Evolutionary conservation across 176 grass and related monocot species (phyloP).

Genomic region (Hsuehochloa calcarea): DNA sequence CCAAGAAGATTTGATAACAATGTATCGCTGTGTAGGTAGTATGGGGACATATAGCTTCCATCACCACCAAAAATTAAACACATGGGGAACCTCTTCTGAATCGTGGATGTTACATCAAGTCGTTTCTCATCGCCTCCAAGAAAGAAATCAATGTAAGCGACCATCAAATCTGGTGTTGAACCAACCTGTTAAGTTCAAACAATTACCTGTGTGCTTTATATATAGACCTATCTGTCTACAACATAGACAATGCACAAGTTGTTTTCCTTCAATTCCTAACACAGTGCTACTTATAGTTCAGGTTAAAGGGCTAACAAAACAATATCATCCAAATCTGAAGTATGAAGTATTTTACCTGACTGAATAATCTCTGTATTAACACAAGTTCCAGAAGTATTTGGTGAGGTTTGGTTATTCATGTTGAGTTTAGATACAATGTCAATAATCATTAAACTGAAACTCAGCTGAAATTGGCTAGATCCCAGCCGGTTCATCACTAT

Average conservation of each 20-base stretch:
- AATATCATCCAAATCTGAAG: background rate
- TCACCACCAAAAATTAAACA: constrained; percentile 97
- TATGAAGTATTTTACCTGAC: background rate
- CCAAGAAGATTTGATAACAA: constrained; percentile 93
- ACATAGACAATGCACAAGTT: background rate
- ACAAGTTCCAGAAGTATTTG: background rate
- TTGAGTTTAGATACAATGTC: background rate
- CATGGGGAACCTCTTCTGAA: constrained; percentile 96
- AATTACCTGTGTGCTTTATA: background rate
- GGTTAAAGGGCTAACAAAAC: background rate
- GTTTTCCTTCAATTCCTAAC: background rate
- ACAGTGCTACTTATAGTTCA: constrained; percentile 3
- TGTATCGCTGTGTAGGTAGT: constrained; percentile 84
- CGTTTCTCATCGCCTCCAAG: constrained; percentile 96
- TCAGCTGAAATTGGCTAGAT: background rate
- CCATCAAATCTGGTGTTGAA: constrained; percentile 94
- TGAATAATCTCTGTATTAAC: constrained; percentile 9
- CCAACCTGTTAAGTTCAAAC: constrained; percentile 69
- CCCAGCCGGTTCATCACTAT: background rate
- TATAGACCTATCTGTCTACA: background rate
- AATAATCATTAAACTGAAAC: constrained; percentile 23
- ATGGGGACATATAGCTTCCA: constrained; percentile 97
- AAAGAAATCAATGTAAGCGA: constrained; percentile 99
- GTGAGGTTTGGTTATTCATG: background rate
- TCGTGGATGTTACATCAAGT: constrained; percentile 70